Evolutionary conservation across 495 filamentous ascomycete genomes (phyloP).

Genomic region (Podospora bellae-mahoneyi): DNA sequence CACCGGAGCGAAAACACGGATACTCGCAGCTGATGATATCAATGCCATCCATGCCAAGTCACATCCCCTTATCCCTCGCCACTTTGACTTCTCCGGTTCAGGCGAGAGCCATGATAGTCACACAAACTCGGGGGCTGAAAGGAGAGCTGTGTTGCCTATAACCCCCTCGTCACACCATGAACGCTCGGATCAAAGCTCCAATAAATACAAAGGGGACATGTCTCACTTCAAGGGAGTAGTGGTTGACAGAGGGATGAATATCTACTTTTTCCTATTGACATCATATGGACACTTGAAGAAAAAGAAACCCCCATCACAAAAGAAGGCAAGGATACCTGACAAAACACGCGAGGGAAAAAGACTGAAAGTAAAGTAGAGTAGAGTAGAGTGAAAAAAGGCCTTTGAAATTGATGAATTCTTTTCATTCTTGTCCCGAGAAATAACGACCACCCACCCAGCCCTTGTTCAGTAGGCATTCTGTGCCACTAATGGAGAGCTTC

Average conservation of each 20-base stretch:
- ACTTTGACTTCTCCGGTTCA: too few relatives aligned
- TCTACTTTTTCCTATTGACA: neutral
- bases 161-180: neutral
- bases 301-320: constrained; percentile 13
- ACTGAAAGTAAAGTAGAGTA: neutral
- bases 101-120: neutral
- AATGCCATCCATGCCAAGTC: too few relatives aligned
- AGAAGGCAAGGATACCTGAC: neutral
- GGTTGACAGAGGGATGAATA: neutral
- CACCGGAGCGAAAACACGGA: neutral
- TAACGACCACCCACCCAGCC: neutral
- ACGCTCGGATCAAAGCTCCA: neutral
- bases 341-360: neutral
- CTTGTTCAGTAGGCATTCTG: neutral
- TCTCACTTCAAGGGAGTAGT: neutral
- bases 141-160: neutral
- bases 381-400: neutral
- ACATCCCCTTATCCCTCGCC: too few relatives aligned
- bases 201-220: neutral
- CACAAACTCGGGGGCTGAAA: neutral
- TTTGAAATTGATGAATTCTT: constrained; percentile 2
- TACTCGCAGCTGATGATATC: neutral
- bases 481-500: neutral
- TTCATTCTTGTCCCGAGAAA: neutral
- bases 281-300: neutral